These are phyloP conservation scores for Russula ochroleuca DNA, from an alignment of 768 basidiomycete species.

Conservation along the genomic window DNA sequence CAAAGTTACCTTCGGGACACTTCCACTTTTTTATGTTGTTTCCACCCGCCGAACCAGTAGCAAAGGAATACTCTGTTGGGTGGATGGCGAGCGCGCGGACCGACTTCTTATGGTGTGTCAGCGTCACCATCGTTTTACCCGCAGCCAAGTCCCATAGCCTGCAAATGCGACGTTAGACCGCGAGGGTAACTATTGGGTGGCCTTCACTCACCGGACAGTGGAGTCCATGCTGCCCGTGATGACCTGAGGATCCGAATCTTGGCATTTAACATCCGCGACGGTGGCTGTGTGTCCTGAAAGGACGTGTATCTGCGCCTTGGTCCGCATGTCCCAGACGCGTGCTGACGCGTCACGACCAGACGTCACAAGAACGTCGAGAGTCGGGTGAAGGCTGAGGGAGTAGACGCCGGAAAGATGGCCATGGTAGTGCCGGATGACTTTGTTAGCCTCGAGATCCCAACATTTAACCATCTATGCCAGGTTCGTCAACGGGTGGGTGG, in stretches of 20 bases:
- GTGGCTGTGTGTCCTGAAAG: conserved; percentile 92
- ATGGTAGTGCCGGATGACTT: conserved; percentile 98
- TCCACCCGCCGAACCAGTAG: conserved; percentile 92
- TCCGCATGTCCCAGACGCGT: conserved; percentile 99
- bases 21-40: conserved; percentile 99
- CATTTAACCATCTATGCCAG: conserved; percentile 92
- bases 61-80: conserved; percentile 95
- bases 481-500: background rate
- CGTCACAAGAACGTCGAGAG: conserved; percentile 92
- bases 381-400: conserved; percentile 86
- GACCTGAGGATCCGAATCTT: conserved; percentile 96
- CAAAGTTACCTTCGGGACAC: conserved; percentile 92
- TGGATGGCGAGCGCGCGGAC: conserved; percentile 92
- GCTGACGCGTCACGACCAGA: conserved; percentile 95
- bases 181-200: background rate
- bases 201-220: conserved; percentile 67
- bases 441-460: conserved; percentile 98
- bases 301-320: conserved; percentile 92
- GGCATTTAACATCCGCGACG: conserved; percentile 92
- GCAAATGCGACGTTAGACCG: conserved; percentile 10
- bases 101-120: conserved; percentile 99
- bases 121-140: conserved; percentile 91
- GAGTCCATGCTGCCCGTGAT: conserved; percentile 99
- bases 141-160: conserved; percentile 98
- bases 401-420: conserved; percentile 99